Percentiles rank a stretch among this genome's conserved stretches.
Evolutionary conservation across 169 alveolate genomes (phyloP).

Genomic region (Plasmodium billcollinsi): DNA sequence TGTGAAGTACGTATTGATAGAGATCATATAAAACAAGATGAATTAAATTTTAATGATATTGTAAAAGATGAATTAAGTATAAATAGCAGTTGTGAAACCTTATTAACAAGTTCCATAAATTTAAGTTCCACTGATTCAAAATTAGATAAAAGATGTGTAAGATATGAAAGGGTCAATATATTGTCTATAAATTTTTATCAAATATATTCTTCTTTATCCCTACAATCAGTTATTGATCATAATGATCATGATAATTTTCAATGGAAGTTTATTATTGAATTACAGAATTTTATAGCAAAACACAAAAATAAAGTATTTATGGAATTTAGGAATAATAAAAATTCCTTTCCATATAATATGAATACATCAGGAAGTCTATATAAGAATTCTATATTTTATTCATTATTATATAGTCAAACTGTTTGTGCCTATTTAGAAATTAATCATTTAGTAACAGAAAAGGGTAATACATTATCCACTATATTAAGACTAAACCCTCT

Average conservation of each 20-base stretch:
- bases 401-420: conserved; percentile 72
- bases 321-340: conserved; percentile 73
- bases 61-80: conserved; percentile 4
- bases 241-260: conserved; percentile 81
- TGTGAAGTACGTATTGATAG: background rate
- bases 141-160: background rate
- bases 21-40: background rate
- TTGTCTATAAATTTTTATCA: conserved; percentile 80
- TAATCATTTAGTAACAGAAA: conserved; percentile 76
- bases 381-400: conserved; percentile 59
- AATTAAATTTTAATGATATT: background rate
- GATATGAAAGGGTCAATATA: conserved; percentile 62
- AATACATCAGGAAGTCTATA: conserved; percentile 21
- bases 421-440: conserved; percentile 73
- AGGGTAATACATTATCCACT: conserved; percentile 69
- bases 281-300: conserved; percentile 78
- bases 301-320: conserved; percentile 68
- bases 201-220: conserved; percentile 78
- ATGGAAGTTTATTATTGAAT: conserved; percentile 79
- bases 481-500: conserved; percentile 60
- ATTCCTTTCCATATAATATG: conserved; percentile 22
- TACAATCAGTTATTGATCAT: conserved; percentile 80
- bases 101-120: conserved; percentile 17
- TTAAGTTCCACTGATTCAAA: conserved; percentile 5
- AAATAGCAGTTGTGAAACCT: conserved; percentile 10